phyloP scores from a whole-genome alignment of 805 yeast species.

The Groenewaldozyma salmanticensis region DNA sequence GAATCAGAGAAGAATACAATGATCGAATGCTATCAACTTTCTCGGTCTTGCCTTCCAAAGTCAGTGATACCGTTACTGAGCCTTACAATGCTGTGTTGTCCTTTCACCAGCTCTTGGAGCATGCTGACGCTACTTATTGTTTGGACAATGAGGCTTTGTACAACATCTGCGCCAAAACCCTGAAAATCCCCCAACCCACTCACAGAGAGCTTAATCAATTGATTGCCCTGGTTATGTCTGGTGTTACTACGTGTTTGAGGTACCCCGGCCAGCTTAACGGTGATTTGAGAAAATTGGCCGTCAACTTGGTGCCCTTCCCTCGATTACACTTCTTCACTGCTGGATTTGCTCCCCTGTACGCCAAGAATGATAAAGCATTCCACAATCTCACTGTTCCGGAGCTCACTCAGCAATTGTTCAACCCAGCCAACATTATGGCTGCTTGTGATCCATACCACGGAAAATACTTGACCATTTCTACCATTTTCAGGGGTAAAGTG shows the following conservation, averaged over 20 bases:
- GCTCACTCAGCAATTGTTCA: conserved; percentile 91
- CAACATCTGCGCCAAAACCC: conserved; percentile 80
- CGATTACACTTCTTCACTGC: conserved; percentile 94
- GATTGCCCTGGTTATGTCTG: conserved; percentile 89
- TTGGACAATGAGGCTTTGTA: conserved; percentile 91
- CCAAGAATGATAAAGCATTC: conserved; percentile 73
- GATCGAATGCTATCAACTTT: conserved; percentile 97
- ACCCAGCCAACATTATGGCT: conserved; percentile 90
- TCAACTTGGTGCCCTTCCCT: conserved; percentile 92
- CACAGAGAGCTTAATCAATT: conserved; percentile 74
- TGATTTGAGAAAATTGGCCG: conserved; percentile 87
- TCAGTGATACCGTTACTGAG: conserved; percentile 88
- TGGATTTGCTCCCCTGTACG: conserved; percentile 86
- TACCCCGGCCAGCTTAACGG: conserved; percentile 95
- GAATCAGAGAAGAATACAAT: conserved; percentile 86
- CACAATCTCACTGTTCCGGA: conserved; percentile 85
- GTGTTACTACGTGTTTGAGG: conserved; percentile 89
- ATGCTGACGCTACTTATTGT: conserved; percentile 90
- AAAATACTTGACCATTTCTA: conserved; percentile 85
- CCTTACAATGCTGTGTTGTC: conserved; percentile 93
- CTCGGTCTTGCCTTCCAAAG: conserved; percentile 89
- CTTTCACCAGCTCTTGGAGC: conserved; percentile 84
- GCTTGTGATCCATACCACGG: conserved; percentile 92
- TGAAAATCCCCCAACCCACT: conserved; percentile 69
- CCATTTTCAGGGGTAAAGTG: conserved; percentile 90